A percentile compares a stretch with the other conserved stretches of the same genome.
Evolutionary conservation across 352 stramenopile species (phyloP).

Genomic region (Phytophthora tentaculata): DNA sequence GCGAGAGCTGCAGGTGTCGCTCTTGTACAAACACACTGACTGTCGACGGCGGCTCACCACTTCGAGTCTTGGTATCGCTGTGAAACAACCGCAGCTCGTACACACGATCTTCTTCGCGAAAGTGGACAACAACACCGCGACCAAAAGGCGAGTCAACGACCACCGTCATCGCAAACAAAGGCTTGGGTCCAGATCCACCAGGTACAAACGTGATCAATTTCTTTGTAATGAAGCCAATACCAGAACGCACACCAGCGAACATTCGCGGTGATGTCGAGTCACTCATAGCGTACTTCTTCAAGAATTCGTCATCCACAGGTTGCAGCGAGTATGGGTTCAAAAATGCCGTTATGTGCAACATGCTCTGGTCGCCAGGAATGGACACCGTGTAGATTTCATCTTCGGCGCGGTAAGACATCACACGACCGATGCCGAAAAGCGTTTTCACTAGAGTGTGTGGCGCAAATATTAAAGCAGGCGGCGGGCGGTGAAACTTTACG

Average conservation of each 20-base stretch:
- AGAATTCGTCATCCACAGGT: constrained; percentile 41
- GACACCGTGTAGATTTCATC: constrained; percentile 77
- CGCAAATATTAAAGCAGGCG: constrained; percentile 48
- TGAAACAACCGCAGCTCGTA: constrained; percentile 76
- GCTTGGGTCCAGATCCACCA: constrained; percentile 47
- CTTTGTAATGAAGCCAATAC: constrained; percentile 83
- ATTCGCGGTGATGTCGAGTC: constrained; percentile 61
- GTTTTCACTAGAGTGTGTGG: constrained; percentile 71
- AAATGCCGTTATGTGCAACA: constrained; percentile 52
- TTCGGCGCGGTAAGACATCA: constrained; percentile 66
- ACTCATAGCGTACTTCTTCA: constrained; percentile 35
- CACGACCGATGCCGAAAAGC: constrained; percentile 75
- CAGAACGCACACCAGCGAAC: constrained; percentile 74
- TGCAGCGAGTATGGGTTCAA: constrained; percentile 59
- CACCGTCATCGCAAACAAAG: constrained; percentile 56
- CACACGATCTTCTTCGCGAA: constrained; percentile 64
- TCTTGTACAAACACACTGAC: constrained; percentile 65
- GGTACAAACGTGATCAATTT: constrained; percentile 80
- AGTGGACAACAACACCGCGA: constrained; percentile 66
- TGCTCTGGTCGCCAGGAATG: constrained; percentile 47
- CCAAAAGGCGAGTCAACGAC: constrained; percentile 83
- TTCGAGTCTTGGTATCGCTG: constrained; percentile 42
- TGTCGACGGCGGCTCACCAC: constrained; percentile 19
- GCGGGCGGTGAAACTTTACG: constrained; percentile 57
- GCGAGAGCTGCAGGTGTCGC: constrained; percentile 48